A percentile compares a stretch with the other conserved stretches of the same genome.
These are phyloP conservation scores for Pythium coloratum DNA, from an alignment of 352 stramenopile genomes.

Conservation along the genomic window DNA sequence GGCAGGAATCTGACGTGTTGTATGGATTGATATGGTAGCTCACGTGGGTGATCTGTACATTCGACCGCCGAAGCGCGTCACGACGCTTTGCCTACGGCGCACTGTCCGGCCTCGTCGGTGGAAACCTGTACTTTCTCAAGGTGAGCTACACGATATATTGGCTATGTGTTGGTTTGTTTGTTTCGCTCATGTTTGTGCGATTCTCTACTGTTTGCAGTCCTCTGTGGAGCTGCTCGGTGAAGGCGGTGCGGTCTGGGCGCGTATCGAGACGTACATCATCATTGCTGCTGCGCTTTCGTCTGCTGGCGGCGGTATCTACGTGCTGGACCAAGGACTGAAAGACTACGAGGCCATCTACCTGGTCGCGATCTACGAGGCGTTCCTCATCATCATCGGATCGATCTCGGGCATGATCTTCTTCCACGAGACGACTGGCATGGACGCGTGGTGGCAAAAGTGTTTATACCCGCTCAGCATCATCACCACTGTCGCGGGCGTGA, in stretches of 20 bases:
- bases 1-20: not conserved
- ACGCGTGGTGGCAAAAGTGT: slow-evolving; percentile 74
- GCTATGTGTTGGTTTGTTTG: not conserved
- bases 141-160: slow-evolving; percentile 27
- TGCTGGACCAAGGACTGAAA: slow-evolving; percentile 69
- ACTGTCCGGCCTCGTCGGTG: slow-evolving; percentile 76
- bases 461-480: slow-evolving; percentile 79
- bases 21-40: slow-evolving; percentile 36
- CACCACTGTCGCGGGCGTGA: slow-evolving; percentile 76
- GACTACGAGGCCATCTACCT: slow-evolving; percentile 89
- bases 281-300: slow-evolving; percentile 58
- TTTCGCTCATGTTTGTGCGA: not conserved
- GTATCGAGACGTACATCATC: slow-evolving; percentile 76
- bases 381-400: slow-evolving; percentile 84
- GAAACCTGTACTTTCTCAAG: slow-evolving; percentile 88
- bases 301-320: slow-evolving; percentile 77
- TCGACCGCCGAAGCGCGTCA: slow-evolving; percentile 61
- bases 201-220: slow-evolving; percentile 34
- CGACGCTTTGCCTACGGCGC: slow-evolving; percentile 82
- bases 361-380: slow-evolving; percentile 83
- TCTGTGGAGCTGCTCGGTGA: slow-evolving; percentile 81
- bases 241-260: slow-evolving; percentile 64
- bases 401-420: slow-evolving; percentile 88
- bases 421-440: slow-evolving; percentile 83
- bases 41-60: slow-evolving; percentile 69